Evolutionary conservation across 345 rosid genomes (phyloP), one percentile per base, ranked within the genome.

Genomic region (Arabis hirsuta): DNA sequence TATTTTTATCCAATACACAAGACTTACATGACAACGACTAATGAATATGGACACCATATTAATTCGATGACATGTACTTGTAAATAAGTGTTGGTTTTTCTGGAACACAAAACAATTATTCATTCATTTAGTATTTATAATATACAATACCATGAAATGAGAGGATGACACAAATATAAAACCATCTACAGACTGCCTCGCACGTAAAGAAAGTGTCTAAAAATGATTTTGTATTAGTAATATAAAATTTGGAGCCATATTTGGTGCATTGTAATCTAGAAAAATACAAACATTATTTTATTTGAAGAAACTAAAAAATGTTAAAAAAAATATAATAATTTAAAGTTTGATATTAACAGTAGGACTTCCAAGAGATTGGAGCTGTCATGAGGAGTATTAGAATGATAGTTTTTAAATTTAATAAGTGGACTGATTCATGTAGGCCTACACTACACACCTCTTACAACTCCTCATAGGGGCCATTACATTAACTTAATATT

Each of bases 1-100:
- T 16, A 16, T 36, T 1, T 32, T 5, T 32, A 20, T 22, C n/a
- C 50, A 59, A 13, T 24, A 73, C 10, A 11, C 14, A 52, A 14
- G 61, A 24, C 34, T 55, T 55, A 73, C 78, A 66, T 60, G 69
- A 63, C 50, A 60, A 74, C 73, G 73, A 74, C 78, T 74, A 53
- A 12, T 45, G 51, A 24, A 43, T 68, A 20, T 34, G 27, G 50
- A 45, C 32, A 69, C 12, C 22, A 8, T 12, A 54, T 55, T 55
- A 45, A 14, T 27, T 34, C 24, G 14, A 68, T 9, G 41, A 36
- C 41, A 8, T 36, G 41, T 36, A 36, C 41, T 36, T 36, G 3
- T 36, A 36, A 9, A 36, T 36, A 36, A 9, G 29, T 36, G 9
- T 34, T 34, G 6, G 38, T 50, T 56, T 48, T 46, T 62, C 41